phyloP scores from a whole-genome alignment of 2,329 filamentous ascomycete genomes.

The Fusarium floridanum region DNA sequence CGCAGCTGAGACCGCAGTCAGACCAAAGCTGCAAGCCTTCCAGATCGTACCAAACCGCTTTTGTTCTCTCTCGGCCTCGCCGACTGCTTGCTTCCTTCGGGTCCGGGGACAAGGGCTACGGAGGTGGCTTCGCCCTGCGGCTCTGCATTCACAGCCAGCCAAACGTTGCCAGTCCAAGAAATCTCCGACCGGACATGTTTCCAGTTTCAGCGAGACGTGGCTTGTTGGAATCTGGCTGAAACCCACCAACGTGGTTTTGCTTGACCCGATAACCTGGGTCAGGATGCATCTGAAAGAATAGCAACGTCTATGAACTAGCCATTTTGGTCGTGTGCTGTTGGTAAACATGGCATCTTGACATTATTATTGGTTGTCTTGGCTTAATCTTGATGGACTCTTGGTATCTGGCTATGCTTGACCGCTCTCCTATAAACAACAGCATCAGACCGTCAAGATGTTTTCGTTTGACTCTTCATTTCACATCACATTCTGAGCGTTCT shows the following conservation, averaged over 20 bases:
- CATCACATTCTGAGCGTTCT: background rate
- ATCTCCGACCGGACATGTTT: constrained; percentile 9
- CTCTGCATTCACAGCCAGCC: constrained; percentile 5
- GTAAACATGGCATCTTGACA: background rate
- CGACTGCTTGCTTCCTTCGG: background rate
- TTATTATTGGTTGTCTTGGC: background rate
- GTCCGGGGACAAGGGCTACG: background rate
- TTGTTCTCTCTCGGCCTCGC: constrained; percentile 4
- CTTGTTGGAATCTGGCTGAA: background rate
- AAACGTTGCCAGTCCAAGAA: background rate
- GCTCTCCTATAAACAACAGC: background rate
- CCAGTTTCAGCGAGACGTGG: background rate
- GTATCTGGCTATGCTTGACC: background rate
- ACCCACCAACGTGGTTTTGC: background rate
- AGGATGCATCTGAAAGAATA: constrained; percentile 7
- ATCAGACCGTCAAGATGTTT: background rate
- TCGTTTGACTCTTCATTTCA: background rate
- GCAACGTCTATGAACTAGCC: background rate
- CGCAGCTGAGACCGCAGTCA: constrained; percentile 10
- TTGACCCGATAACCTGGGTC: constrained; percentile 7
- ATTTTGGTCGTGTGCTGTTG: background rate
- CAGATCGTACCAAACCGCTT: background rate
- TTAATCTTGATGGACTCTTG: background rate
- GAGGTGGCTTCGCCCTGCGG: constrained; percentile 10
- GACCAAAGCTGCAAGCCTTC: background rate